These are phyloP conservation scores for Murraya koenigii DNA, from an alignment of 345 rosid genomes.

Conservation along the genomic window DNA sequence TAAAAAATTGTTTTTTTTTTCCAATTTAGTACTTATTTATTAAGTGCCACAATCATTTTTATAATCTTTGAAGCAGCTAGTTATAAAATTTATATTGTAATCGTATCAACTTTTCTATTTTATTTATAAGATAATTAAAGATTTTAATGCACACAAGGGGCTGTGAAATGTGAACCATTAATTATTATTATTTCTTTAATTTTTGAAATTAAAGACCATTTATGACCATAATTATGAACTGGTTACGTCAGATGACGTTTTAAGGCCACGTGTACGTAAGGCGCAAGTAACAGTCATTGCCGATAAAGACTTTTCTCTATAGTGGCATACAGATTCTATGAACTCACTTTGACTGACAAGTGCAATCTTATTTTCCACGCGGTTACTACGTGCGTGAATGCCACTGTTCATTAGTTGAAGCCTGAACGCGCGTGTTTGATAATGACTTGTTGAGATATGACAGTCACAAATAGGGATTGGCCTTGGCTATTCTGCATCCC, in stretches of 20 bases:
- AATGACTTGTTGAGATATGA: background rate
- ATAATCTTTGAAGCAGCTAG: background rate
- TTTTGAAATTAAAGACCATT: background rate
- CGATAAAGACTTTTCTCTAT: background rate
- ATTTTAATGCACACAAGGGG: background rate
- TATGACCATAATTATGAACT: background rate
- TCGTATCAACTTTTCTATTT: background rate
- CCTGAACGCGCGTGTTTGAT: background rate
- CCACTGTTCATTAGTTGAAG: background rate
- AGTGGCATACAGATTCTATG: background rate
- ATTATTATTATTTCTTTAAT: background rate
- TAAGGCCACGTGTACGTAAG: background rate
- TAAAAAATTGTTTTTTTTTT: no score
- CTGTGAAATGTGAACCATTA: no score
- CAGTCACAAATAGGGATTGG: background rate
- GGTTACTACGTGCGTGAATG: background rate
- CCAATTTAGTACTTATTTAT: no score
- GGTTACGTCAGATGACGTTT: background rate
- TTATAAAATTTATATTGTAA: background rate
- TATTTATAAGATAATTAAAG: no score
- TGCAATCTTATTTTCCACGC: background rate
- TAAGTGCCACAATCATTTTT: background rate
- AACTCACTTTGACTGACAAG: background rate
- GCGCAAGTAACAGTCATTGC: background rate
- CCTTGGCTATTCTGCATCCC: background rate